Percentiles rank a stretch among this genome's conserved stretches.
Conservation (phyloP, 2,329 filamentous ascomycete species). For the Penicillium janthinellum region DNA sequence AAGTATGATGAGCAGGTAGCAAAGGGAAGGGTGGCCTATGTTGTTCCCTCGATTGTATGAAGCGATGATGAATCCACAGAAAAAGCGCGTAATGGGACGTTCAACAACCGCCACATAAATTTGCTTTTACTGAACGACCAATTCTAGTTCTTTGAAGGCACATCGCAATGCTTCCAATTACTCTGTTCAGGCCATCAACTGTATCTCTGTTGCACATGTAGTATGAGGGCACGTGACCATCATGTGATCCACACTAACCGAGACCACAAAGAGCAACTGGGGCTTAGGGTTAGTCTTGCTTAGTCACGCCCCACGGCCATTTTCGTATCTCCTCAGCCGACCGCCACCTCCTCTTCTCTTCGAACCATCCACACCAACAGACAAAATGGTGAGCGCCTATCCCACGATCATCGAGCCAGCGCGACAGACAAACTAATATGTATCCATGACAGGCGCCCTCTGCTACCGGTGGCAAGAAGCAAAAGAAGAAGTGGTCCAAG, state of each 20-base stretch:
- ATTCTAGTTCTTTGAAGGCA: too few species aligned
- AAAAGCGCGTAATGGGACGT: neutral
- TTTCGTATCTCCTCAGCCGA: conserved; percentile 30
- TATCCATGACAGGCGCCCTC: conserved; percentile 45
- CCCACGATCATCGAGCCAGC: neutral
- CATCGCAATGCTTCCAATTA: too few species aligned
- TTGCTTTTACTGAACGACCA: neutral
- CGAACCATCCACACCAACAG: conserved; percentile 29
- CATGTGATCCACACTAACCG: conserved; percentile 22
- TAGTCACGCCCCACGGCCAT: conserved; percentile 30
- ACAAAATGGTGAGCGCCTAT: conserved; percentile 30
- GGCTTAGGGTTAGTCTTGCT: conserved; percentile 29
- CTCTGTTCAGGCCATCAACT: too few species aligned
- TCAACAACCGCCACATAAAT: too few species aligned
- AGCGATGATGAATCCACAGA: neutral
- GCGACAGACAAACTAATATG: conserved; percentile 20
- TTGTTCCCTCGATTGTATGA: neutral
- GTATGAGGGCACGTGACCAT: conserved; percentile 1
- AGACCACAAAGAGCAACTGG: conserved; percentile 15
- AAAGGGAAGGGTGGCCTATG: neutral
- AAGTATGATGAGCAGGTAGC: conserved; percentile 21
- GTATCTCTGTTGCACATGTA: too few species aligned
- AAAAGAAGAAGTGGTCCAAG: conserved; percentile 62
- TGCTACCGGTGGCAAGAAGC: conserved; percentile 54
- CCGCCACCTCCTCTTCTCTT: conserved; percentile 20